Evolutionary conservation across 371 early-diverging fungal genomes (phyloP).

Genomic region (Neoconidiobolus thromboides): DNA sequence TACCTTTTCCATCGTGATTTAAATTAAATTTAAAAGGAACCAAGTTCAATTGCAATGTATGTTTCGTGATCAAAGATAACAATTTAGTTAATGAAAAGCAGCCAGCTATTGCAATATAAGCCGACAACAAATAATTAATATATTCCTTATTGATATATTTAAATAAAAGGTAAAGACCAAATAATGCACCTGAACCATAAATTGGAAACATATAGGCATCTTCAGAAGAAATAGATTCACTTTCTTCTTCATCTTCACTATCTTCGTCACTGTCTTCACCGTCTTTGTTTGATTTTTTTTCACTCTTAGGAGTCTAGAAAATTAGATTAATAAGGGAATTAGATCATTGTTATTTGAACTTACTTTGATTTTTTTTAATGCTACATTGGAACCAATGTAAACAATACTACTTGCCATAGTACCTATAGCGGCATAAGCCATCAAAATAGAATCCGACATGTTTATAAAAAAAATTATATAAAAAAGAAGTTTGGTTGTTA

Average conservation of each 20-base stretch:
- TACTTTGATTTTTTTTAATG: constrained; percentile 54
- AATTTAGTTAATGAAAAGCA: constrained; percentile 52
- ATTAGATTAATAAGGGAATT: background rate
- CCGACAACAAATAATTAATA: constrained; percentile 65
- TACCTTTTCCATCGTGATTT: constrained; percentile 49
- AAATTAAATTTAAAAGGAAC: constrained; percentile 48
- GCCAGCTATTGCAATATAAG: constrained; percentile 75
- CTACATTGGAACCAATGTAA: constrained; percentile 60
- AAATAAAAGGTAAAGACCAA: constrained; percentile 71
- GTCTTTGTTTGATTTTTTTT: constrained; percentile 8
- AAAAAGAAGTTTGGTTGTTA: too few species aligned
- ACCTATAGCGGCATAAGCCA: constrained; percentile 76
- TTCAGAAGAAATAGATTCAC: constrained; percentile 60
- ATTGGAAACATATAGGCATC: constrained; percentile 91
- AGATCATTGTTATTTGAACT: too few species aligned
- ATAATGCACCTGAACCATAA: constrained; percentile 66
- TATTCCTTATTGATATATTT: constrained; percentile 64
- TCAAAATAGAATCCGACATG: constrained; percentile 24
- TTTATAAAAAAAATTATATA: background rate
- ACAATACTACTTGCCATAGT: constrained; percentile 79
- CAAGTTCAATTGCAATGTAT: constrained; percentile 26
- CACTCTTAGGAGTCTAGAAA: background rate
- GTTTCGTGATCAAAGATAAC: constrained; percentile 27
- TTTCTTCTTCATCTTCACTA: constrained; percentile 31
- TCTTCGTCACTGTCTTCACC: constrained; percentile 29